Percentiles rank a stretch among this genome's conserved stretches.
Conservation (phyloP, 768 basidiomycete genomes). For the Termitomyces sp. region DNA sequence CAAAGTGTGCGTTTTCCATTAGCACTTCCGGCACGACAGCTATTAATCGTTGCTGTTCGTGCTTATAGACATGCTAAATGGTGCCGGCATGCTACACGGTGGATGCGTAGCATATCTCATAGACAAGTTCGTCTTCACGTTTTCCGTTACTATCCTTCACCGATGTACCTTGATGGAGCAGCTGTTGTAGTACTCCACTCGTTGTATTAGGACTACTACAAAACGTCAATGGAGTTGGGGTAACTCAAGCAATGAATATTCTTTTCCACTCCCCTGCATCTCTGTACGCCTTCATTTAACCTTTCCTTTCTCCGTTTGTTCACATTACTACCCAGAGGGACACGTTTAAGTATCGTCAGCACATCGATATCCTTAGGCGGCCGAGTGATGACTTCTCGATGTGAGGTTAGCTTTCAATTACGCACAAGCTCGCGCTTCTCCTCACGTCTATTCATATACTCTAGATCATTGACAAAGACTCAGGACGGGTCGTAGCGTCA, state of each 20-base stretch:
- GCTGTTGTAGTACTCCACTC: conserved; percentile 64
- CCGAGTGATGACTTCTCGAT: conserved; percentile 64
- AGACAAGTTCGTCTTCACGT: conserved; percentile 50
- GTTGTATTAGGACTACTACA: conserved; percentile 59
- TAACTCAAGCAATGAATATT: conserved; percentile 68
- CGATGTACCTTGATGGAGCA: conserved; percentile 16
- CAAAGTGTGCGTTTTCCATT: conserved; percentile 42
- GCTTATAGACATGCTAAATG: conserved; percentile 62
- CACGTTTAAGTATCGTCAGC: conserved; percentile 52
- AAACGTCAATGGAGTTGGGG: conserved; percentile 65
- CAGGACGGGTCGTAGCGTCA: conserved; percentile 57
- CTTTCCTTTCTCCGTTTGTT: conserved; percentile 3
- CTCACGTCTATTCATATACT: neutral
- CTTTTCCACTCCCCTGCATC: conserved; percentile 66
- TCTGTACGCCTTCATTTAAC: conserved; percentile 33
- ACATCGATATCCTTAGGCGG: conserved; percentile 65
- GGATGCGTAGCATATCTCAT: conserved; percentile 70
- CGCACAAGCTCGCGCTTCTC: conserved; percentile 2
- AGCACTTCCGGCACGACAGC: neutral
- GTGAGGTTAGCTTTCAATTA: conserved; percentile 46
- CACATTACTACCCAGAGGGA: conserved; percentile 37
- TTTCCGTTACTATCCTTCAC: neutral
- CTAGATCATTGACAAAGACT: conserved; percentile 55
- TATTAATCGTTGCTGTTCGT: neutral
- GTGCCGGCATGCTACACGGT: conserved; percentile 73